Percentiles rank a stretch among this genome's conserved stretches.
Evolutionary conservation across 352 stramenopile genomes (phyloP).

Genomic region (Globisporangium abappressorium): DNA sequence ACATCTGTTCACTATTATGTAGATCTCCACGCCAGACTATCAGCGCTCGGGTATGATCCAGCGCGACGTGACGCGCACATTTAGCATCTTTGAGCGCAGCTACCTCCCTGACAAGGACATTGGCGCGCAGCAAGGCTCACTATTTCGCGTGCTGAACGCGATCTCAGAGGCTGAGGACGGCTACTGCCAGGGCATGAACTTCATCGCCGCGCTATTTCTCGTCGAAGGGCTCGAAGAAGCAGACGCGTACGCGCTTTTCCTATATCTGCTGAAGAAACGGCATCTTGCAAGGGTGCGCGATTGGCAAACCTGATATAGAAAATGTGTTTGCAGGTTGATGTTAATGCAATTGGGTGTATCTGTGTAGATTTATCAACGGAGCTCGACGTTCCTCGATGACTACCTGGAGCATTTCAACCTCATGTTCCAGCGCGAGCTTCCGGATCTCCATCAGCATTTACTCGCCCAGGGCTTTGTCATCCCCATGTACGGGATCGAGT

Average conservation of each 20-base stretch:
- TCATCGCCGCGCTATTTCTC: conserved; percentile 83
- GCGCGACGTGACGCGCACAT: conserved; percentile 82
- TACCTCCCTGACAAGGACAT: conserved; percentile 35
- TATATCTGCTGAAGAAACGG: conserved; percentile 80
- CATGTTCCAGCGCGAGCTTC: conserved; percentile 68
- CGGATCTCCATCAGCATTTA: conserved; percentile 63
- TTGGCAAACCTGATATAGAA: neutral
- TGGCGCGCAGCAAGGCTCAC: conserved; percentile 47
- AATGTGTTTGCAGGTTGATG: neutral
- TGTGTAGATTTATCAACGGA: conserved; percentile 68
- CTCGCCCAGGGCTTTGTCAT: conserved; percentile 64
- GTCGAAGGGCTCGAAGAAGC: conserved; percentile 78
- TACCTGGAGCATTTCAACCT: conserved; percentile 80
- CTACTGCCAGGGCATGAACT: conserved; percentile 90
- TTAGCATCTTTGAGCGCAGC: conserved; percentile 80
- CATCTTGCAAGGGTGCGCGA: conserved; percentile 51
- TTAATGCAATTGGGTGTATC: neutral
- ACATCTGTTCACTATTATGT: neutral
- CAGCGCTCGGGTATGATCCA: conserved; percentile 66
- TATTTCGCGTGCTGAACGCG: conserved; percentile 82
- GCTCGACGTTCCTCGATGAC: conserved; percentile 81
- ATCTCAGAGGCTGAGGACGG: conserved; percentile 74
- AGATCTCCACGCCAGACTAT: conserved; percentile 61
- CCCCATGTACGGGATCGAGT: conserved; percentile 86
- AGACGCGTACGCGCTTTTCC: conserved; percentile 76